A percentile compares a stretch with the other conserved stretches of the same genome.
These are phyloP conservation scores for Borealophlyctis nickersoniae DNA, from an alignment of 192 early-diverging fungal genomes.

Conservation along the genomic window DNA sequence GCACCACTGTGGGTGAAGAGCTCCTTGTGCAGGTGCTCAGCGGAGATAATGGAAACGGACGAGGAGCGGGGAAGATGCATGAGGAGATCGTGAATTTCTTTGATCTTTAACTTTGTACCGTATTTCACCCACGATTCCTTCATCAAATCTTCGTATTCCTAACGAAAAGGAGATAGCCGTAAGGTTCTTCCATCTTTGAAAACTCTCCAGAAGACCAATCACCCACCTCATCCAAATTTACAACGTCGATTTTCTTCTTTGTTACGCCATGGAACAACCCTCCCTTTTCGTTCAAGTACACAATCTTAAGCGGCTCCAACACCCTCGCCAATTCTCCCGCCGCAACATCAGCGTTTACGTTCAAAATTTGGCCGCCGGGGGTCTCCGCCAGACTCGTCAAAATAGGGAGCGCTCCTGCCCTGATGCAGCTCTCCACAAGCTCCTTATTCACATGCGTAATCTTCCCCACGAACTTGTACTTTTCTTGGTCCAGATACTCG, in stretches of 20 bases:
- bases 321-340: conserved; percentile 95
- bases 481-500: conserved; percentile 92
- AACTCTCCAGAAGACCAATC: too few species aligned
- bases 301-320: conserved; percentile 95
- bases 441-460: conserved; percentile 90
- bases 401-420: conserved; percentile 92
- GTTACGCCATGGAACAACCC: conserved; percentile 92
- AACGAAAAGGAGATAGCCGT: not conserved
- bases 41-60: conserved; percentile 98
- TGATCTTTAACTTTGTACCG: conserved; percentile 97
- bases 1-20: conserved; percentile 97
- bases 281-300: conserved; percentile 97
- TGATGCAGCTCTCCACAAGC: conserved; percentile 88
- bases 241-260: conserved; percentile 93
- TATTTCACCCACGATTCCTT: conserved; percentile 97
- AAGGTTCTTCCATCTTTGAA: too few species aligned
- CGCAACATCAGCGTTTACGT: conserved; percentile 98
- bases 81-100: conserved; percentile 94
- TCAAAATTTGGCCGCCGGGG: conserved; percentile 92
- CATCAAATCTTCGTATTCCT: conserved; percentile 93
- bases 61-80: conserved; percentile 95
- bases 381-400: conserved; percentile 95
- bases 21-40: conserved; percentile 98
- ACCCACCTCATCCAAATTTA: conserved; percentile 92
- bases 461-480: conserved; percentile 92